phyloP scores from a whole-genome alignment of 2,329 filamentous ascomycete species.

The Epichloe glyceriae region DNA sequence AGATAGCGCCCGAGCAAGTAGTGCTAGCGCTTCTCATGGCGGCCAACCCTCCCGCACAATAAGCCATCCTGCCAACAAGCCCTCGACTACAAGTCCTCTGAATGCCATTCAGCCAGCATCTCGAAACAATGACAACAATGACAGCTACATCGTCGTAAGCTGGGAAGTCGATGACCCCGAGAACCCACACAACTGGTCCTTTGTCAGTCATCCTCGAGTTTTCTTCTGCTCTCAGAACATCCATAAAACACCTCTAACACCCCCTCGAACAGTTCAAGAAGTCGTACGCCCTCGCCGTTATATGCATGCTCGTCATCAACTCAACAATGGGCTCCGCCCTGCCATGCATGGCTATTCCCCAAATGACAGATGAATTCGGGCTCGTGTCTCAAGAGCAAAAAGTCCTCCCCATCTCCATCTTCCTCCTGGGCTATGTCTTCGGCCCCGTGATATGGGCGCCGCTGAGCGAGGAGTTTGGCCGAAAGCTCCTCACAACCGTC shows the following conservation, averaged over 20 bases:
- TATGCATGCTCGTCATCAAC: slow-evolving; percentile 50
- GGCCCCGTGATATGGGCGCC: slow-evolving; percentile 51
- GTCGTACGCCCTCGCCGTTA: slow-evolving; percentile 36
- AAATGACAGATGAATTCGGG: slow-evolving; percentile 43
- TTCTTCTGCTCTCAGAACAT: background rate
- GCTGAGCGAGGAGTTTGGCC: slow-evolving; percentile 51
- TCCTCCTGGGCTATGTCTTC: slow-evolving; percentile 50
- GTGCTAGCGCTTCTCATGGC: background rate
- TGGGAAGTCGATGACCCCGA: slow-evolving; percentile 36
- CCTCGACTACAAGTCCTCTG: slow-evolving; percentile 20
- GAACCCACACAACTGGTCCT: slow-evolving; percentile 41
- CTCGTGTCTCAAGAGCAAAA: slow-evolving; percentile 33
- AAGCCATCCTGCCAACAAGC: slow-evolving; percentile 22
- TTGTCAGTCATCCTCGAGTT: slow-evolving; percentile 12
- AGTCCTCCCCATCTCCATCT: slow-evolving; percentile 48
- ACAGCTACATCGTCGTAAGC: slow-evolving; percentile 24
- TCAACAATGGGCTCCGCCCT: slow-evolving; percentile 53
- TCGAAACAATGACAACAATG: slow-evolving; percentile 18
- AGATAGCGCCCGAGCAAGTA: slow-evolving; percentile 6
- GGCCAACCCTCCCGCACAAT: background rate
- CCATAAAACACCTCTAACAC: background rate
- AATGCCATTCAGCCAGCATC: slow-evolving; percentile 21
- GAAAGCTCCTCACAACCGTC: slow-evolving; percentile 31
- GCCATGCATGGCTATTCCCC: slow-evolving; percentile 47
- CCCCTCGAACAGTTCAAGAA: slow-evolving; percentile 35